Evolutionary conservation across 1,284 basidiomycete genomes (phyloP), one percentile per base, ranked within the genome.

Genomic region (Malassezia nana): DNA sequence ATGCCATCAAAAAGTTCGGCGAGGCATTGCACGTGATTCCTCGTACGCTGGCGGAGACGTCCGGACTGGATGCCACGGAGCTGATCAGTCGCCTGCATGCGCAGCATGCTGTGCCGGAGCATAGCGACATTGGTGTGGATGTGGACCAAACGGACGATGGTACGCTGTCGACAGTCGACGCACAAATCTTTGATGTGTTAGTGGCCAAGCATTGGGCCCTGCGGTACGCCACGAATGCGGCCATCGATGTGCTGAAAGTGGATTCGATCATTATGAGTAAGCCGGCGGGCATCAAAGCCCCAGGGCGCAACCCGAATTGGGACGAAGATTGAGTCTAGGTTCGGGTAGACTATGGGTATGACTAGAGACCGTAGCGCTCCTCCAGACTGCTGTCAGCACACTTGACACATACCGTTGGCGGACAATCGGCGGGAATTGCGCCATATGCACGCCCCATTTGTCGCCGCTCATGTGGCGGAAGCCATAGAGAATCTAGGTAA

Each of bases 1-100:
- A 98, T 72, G 88, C 84, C 0, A 90, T 96, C 68, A 85, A 86
- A 77, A 82, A 86, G 71, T 98, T 88, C 77, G 87, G 88, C 10
- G 82, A 81, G 55, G 86, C 92, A 1, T 78, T 96, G 58, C 91
- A 98, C 72, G 89, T 96, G 43, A 80, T 98, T 0, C 94, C 94
- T 1, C 80, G 87, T 60, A 96, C 87, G 44, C 77, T 98, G 30
- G 91, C 92, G 2, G 92, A 98, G 79, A 99, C 96, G 73, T 90
- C 94, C 7, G 92, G 91, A 12, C 79, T 91, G 8, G 87, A 90
- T 74, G 88, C 89, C 0, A 95, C 92, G 67, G 91, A 95, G 74
- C 84, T 90, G 15, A 79, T 98, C 26, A 87, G 85, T 60, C 80
- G 83, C 49, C 76, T 96, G 50, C 90, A 87, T 82, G 89, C 89